Percentiles rank a stretch among this genome's conserved stretches.
These are phyloP conservation scores for Piloderma croceum DNA, from an alignment of 768 basidiomycete genomes.

Conservation along the genomic window DNA sequence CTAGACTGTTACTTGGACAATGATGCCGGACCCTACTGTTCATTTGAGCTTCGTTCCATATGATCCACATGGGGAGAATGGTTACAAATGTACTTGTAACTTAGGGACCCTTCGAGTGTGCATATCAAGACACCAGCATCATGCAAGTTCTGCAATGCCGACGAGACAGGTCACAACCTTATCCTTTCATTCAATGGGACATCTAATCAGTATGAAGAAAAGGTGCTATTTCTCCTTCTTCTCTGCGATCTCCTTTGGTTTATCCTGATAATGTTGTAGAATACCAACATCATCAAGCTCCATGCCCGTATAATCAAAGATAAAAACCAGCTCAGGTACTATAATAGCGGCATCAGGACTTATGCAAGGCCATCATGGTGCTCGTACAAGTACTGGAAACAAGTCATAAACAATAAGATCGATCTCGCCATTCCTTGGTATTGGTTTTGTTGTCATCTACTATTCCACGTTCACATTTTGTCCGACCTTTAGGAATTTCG, in stretches of 20 bases:
- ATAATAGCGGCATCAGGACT: conserved; percentile 11
- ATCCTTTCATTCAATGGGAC: conserved; percentile 38
- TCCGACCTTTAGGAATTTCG: conserved; percentile 7
- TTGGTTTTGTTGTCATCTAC: not conserved
- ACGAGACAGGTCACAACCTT: conserved; percentile 19
- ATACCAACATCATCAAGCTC: conserved; percentile 18
- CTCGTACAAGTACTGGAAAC: conserved; percentile 14
- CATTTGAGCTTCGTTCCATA: no score
- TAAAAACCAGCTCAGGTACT: conserved; percentile 17
- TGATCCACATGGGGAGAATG: no score
- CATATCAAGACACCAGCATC: no score
- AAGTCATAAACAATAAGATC: conserved; percentile 20
- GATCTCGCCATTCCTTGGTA: conserved; percentile 36
- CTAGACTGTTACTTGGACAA: no score
- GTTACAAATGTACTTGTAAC: no score
- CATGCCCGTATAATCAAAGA: conserved; percentile 20
- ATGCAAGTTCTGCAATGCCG: no score
- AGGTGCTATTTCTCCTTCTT: conserved; percentile 15
- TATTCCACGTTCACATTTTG: not conserved
- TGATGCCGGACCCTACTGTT: no score
- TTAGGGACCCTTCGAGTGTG: no score
- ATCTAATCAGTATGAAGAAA: conserved; percentile 31
- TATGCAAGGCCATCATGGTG: conserved; percentile 21
- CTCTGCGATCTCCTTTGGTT: not conserved
- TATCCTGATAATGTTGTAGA: conserved; percentile 19